Evolutionary conservation across 345 rosid genomes (phyloP).

Genomic region (Eucalyptus pauciflora): DNA sequence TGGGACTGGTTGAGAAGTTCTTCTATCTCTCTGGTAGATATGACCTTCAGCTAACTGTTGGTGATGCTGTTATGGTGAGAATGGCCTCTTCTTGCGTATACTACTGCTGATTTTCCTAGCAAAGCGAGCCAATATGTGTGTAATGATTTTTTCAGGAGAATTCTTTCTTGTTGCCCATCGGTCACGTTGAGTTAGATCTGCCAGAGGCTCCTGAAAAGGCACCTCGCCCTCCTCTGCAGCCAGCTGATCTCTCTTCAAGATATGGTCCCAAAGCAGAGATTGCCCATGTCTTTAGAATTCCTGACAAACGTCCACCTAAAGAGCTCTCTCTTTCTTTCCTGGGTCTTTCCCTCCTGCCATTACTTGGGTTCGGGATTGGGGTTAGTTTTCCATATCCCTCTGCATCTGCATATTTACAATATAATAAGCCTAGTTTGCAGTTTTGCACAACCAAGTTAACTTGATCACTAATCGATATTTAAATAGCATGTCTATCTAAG

Average conservation of each 20-base stretch:
- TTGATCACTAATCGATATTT: not conserved
- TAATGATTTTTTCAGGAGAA: constrained; percentile 51
- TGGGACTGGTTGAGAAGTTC: constrained; percentile 86
- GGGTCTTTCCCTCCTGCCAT: constrained; percentile 67
- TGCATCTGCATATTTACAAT: not conserved
- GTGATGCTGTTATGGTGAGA: constrained; percentile 91
- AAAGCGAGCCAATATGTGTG: not conserved
- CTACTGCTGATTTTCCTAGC: not conserved
- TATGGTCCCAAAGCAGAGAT: constrained; percentile 91
- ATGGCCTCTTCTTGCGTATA: not conserved
- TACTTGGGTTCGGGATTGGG: constrained; percentile 76
- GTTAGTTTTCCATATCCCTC: constrained; percentile 30
- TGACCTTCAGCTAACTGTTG: constrained; percentile 75
- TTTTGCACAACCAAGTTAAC: not conserved
- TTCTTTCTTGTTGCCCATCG: constrained; percentile 60
- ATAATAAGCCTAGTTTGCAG: not conserved
- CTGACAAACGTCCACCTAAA: constrained; percentile 82
- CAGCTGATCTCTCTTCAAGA: constrained; percentile 53
- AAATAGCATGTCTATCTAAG: not conserved
- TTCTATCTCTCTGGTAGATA: constrained; percentile 89
- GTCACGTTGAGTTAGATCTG: constrained; percentile 68
- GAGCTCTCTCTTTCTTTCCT: constrained; percentile 76
- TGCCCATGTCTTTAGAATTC: constrained; percentile 70
- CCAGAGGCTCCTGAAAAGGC: constrained; percentile 96
- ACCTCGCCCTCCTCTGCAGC: constrained; percentile 52